These are phyloP conservation scores for Gossypium schwendimanii DNA, from an alignment of 441 rosid genomes.

Conservation along the genomic window DNA sequence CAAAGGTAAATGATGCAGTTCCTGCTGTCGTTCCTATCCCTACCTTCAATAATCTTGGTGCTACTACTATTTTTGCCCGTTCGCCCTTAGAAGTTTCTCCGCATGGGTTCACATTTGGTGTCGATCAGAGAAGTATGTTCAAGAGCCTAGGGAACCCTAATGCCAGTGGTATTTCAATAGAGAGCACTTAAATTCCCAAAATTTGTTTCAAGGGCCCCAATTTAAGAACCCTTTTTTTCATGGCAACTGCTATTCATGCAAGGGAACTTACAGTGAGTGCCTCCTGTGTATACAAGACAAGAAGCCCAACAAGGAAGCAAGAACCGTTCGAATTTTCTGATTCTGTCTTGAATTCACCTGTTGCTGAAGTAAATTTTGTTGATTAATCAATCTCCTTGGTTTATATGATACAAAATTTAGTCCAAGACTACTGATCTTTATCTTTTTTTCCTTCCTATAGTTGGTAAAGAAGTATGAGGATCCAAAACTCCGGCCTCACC, in stretches of 20 bases:
- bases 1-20: constrained; percentile 36
- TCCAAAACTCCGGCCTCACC: constrained; percentile 39
- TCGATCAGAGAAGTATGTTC: constrained; percentile 26
- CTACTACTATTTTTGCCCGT: constrained; percentile 51
- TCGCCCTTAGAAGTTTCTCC: constrained; percentile 38
- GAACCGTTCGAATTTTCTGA: constrained; percentile 47
- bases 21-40: constrained; percentile 26
- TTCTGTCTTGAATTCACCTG: constrained; percentile 39
- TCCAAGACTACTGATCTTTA: background rate
- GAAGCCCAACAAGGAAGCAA: constrained; percentile 54
- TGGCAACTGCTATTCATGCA: constrained; percentile 47
- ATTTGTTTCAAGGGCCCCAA: background rate
- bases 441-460: constrained; percentile 19
- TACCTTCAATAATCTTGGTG: constrained; percentile 33
- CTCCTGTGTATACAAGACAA: constrained; percentile 59
- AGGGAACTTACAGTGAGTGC: constrained; percentile 74
- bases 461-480: constrained; percentile 44
- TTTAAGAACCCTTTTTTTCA: background rate
- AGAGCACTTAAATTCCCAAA: constrained; percentile 34
- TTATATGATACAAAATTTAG: too few species aligned
- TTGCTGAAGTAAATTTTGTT: constrained; percentile 38
- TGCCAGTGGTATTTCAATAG: constrained; percentile 60
- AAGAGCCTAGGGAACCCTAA: constrained; percentile 27
- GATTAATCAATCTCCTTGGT: background rate
- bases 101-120: constrained; percentile 60